phyloP scores from a whole-genome alignment of 306 rosid species.

The Trifolium dubium region DNA sequence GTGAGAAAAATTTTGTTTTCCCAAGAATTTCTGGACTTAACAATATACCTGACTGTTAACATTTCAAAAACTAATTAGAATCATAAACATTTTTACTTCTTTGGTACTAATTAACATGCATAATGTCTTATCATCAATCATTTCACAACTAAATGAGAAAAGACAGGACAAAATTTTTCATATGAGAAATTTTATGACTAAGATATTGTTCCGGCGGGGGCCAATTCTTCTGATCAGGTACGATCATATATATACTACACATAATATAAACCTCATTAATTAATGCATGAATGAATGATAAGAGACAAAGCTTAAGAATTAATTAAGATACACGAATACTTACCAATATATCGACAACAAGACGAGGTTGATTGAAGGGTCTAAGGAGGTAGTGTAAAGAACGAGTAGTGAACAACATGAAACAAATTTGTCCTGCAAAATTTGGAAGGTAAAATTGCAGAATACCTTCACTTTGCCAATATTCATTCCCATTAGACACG shows the following conservation, averaged over 20 bases:
- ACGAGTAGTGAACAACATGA: constrained; percentile 23
- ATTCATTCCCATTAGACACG: constrained; percentile 23
- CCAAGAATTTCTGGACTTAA: constrained; percentile 34
- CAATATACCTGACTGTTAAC: constrained; percentile 39
- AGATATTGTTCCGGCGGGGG: no score
- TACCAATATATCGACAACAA: constrained; percentile 43
- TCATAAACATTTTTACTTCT: neutral
- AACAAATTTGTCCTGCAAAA: constrained; percentile 37
- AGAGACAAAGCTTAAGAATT: neutral
- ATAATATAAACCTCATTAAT: no score
- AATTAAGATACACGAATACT: neutral
- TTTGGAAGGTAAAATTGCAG: neutral
- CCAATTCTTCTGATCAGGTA: no score
- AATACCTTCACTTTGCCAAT: constrained; percentile 41
- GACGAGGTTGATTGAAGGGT: constrained; percentile 49
- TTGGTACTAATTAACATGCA: neutral
- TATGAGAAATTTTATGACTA: no score
- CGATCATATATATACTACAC: no score
- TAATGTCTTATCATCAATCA: neutral
- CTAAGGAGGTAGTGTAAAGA: constrained; percentile 22
- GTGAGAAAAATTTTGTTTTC: accelerated
- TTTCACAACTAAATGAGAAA: neutral
- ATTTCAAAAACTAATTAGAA: constrained; percentile 22
- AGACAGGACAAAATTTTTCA: no score
- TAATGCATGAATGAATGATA: neutral